Conservation (phyloP, 2,329 filamentous ascomycete species). For the Paecilomyces niveus region DNA sequence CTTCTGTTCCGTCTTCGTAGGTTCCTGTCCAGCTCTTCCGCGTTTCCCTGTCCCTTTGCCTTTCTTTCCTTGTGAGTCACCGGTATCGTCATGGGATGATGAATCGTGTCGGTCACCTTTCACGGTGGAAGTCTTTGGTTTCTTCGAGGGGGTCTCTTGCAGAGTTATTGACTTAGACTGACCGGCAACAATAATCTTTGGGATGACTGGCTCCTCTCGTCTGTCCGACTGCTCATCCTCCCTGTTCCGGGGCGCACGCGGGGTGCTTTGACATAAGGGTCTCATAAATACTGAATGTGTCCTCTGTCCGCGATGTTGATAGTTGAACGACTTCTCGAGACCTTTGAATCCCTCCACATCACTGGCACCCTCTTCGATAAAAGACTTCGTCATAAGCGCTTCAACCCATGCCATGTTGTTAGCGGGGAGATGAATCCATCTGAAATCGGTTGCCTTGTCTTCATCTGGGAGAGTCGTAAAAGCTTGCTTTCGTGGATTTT, state of each 20-base stretch:
- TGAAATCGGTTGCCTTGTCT: conserved; percentile 42
- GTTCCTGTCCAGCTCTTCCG: conserved; percentile 15
- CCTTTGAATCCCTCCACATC: conserved; percentile 59
- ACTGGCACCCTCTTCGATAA: conserved; percentile 56
- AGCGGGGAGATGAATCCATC: conserved; percentile 49
- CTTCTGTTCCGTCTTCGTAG: conserved; percentile 18
- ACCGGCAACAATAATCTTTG: background rate
- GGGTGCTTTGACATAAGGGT: conserved; percentile 49
- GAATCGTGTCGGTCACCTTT: conserved; percentile 19
- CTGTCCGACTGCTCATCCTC: conserved; percentile 24
- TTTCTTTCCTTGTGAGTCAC: conserved; percentile 18
- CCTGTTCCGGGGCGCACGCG: conserved; percentile 20
- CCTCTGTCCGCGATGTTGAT: conserved; percentile 53
- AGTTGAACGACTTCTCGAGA: conserved; percentile 53
- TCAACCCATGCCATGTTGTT: conserved; percentile 56
- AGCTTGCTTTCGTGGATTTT: conserved; percentile 39
- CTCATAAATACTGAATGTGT: conserved; percentile 58
- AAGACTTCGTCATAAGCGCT: conserved; percentile 56
- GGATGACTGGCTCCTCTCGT: conserved; percentile 8
- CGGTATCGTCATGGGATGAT: conserved; percentile 19
- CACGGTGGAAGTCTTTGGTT: conserved; percentile 16
- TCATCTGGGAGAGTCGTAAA: conserved; percentile 42
- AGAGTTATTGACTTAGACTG: background rate
- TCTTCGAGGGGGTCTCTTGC: conserved; percentile 9
- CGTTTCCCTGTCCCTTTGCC: conserved; percentile 18